Evolutionary conservation across 805 yeast species (phyloP).

Genomic region (Candida khao-thaluensis): DNA sequence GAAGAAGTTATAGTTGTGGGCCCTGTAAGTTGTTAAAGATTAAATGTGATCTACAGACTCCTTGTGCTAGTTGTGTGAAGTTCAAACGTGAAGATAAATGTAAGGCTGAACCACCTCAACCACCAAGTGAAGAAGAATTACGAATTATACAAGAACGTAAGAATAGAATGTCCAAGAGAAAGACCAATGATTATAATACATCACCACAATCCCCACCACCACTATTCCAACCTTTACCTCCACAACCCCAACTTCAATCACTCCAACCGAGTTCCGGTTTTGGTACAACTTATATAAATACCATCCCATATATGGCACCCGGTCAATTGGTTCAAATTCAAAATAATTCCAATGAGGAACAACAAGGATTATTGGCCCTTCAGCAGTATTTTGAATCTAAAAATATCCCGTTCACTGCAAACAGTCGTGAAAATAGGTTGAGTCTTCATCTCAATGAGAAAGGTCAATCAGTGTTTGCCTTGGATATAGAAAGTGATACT

Average conservation of each 20-base stretch:
- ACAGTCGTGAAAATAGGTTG: neutral
- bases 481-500: slow-evolving; percentile 1
- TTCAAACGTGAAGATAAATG: slow-evolving; percentile 41
- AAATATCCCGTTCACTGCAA: neutral
- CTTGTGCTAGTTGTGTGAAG: slow-evolving; percentile 46
- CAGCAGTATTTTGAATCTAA: slow-evolving; percentile 3
- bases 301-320: neutral
- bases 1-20: slow-evolving; percentile 57
- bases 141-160: slow-evolving; percentile 30
- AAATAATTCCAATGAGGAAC: neutral
- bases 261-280: neutral
- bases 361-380: neutral
- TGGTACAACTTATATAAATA: neutral
- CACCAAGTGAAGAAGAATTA: slow-evolving; percentile 42
- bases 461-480: slow-evolving; percentile 1
- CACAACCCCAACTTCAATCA: neutral
- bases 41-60: slow-evolving; percentile 49
- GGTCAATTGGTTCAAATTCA: neutral
- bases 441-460: slow-evolving; percentile 1
- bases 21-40: slow-evolving; percentile 55
- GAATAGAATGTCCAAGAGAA: slow-evolving; percentile 18
- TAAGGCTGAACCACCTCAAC: slow-evolving; percentile 41
- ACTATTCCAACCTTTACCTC: neutral
- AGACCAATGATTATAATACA: neutral
- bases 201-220: neutral